Evolutionary conservation across 2,329 filamentous ascomycete species (phyloP), one percentile per base, ranked within the genome.

Genomic region (Alternaria sp.): DNA sequence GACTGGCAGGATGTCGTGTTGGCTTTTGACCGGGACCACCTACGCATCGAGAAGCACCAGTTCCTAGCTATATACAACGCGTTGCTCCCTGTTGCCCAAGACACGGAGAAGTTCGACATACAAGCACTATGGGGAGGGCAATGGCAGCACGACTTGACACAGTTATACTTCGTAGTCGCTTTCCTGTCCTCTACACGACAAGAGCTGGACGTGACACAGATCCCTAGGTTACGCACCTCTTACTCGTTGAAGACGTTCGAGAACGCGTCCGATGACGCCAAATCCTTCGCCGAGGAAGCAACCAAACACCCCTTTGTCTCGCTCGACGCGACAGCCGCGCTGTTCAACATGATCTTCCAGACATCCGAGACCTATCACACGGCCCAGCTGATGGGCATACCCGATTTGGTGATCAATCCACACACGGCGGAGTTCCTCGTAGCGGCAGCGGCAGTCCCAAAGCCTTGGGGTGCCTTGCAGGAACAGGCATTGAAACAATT

Each of bases 151-250:
- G 87, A 91, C 14, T 89, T 97, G 64, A 92, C 95, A 0, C 94
- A 98, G 67, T 83, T 99, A 36, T 96, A 94, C n/a, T 97, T 98
- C 76, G 87, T 98, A 55, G 90, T 91, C 65, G 93, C 93, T 18
- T 97, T 94, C 76, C 85, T 94, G 22, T 92, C 91, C 4, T 86
- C 94, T 58, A 87, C 86, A 12, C 86, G 90, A 0, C 87, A 92
- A 28, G 87, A 94, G 71, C 85, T 97, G 27, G 93, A 98, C 76
- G 91, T 92, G 3, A 91, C 89, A 12, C 91, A 91, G 36, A 95
- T 98, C 60, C 94, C 93, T 1, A 88, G 90, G 34, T 85, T 98
- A 36, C 87, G 92, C 57, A 86, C 89, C 25, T 92, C 93, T 3
- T 96, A 97, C 74, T 88, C 89, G 3, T 66, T 84, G 30, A 84